Base-by-base conservation (phyloP, 2,329 filamentous ascomycete genomes). In the Blastomyces emzantsi region DNA sequence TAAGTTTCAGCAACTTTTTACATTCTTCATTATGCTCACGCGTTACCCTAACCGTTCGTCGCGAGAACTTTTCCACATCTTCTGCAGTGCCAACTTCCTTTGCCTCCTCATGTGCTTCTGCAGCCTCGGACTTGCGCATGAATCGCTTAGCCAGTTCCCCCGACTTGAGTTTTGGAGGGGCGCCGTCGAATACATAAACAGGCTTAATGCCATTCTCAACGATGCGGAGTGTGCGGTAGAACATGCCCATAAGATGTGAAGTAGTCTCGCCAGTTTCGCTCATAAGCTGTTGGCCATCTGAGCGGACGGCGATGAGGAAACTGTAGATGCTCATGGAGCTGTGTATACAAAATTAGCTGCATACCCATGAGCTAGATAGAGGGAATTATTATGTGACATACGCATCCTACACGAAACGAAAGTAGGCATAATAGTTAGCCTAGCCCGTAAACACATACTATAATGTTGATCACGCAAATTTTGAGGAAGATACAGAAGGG, bases 171-270 rank as follows among this genome's bases (percentile, higher is more conserved):
- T 97, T 97, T 0, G 94, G 94, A 22, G 94, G 94, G 11, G 92
- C 92, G 64, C 94, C 94, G 71, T 99, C 94, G 75, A 99, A 99
- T 64, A 99, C 93, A 76, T 96, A 99, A 69, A 99, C 85, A 1
- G 94, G 94, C 75, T 99, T 99, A 80, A 99, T 97, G 64, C 94
- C 94, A 71, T 97, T 97, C 78, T 99, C 94, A 72, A 97, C 90
- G 80, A 99, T 97, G 70, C 94, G 92, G 7, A 99, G 83, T 2
- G 94, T 99, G 70, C 94, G 92, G 82, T 99, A 99, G 81, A 99
- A 99, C 87, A 99, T 93, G 73, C 94, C 94, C 92, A 99, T 97
- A 19, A 99, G 81, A 76, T 99, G 94, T 22, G 94, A 99, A 0
- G 94, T 99, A 1, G 94, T 99, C 77, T 97, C 92, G 72, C 94